Percentiles rank a stretch among this genome's conserved stretches.
These are phyloP conservation scores for Conringia planisiliqua DNA, from an alignment of 345 rosid species.

Conservation along the genomic window DNA sequence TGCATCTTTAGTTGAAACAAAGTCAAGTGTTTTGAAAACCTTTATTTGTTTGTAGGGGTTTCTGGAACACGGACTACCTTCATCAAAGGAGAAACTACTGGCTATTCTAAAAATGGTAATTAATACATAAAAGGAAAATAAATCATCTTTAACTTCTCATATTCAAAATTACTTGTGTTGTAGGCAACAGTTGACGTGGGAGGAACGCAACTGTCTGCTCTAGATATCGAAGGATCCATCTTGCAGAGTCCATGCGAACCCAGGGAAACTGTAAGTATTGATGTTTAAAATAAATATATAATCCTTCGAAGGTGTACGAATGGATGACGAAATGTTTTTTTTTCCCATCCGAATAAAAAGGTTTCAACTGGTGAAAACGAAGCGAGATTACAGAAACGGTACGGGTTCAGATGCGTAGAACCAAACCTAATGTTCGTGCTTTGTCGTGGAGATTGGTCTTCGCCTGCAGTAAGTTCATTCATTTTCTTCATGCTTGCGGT, in stretches of 20 bases:
- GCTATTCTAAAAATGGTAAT: slow-evolving; percentile 75
- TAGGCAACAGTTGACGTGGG: slow-evolving; percentile 86
- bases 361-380: slow-evolving; percentile 20
- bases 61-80: slow-evolving; percentile 85
- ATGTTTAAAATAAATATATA: not conserved
- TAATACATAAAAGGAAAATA: not conserved
- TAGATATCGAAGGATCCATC: slow-evolving; percentile 86
- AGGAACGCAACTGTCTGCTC: slow-evolving; percentile 74
- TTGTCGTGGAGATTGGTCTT: slow-evolving; percentile 41
- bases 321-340: not conserved
- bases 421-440: slow-evolving; percentile 35
- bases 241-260: slow-evolving; percentile 73
- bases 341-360: not conserved
- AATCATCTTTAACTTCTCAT: not conserved
- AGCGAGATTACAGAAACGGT: slow-evolving; percentile 13
- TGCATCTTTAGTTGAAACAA: not conserved
- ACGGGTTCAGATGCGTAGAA: slow-evolving; percentile 34
- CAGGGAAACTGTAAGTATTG: slow-evolving; percentile 20
- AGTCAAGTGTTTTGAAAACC: not conserved
- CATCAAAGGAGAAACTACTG: slow-evolving; percentile 70
- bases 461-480: slow-evolving; percentile 36
- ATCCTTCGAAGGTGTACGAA: not conserved
- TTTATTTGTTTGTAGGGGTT: slow-evolving; percentile 52
- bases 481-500: not conserved
- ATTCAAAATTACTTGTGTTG: slow-evolving; percentile 8